phyloP scores from a whole-genome alignment of 345 rosid genomes.

The Isatis tinctoria region DNA sequence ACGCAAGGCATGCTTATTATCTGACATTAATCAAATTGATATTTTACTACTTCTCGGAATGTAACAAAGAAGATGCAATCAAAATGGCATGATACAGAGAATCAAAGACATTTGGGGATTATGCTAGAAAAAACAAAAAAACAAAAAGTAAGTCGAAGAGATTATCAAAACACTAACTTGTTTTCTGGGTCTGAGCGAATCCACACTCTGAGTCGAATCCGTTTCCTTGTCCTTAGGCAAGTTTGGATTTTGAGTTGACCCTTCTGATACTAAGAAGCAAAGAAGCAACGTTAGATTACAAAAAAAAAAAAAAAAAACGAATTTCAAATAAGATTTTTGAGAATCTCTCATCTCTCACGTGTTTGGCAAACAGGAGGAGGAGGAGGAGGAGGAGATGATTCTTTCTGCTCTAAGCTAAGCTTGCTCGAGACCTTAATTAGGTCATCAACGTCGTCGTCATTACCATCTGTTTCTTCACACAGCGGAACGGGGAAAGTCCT shows the following conservation, averaged over 20 bases:
- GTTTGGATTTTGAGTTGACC: constrained; percentile 30
- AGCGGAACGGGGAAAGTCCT: constrained; percentile 68
- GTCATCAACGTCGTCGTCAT: constrained; percentile 29
- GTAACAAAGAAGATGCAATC: not conserved
- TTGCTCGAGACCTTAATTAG: constrained; percentile 27
- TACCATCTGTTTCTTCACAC: constrained; percentile 47
- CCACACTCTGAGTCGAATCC: constrained; percentile 41
- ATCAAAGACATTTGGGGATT: not conserved
- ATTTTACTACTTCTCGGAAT: not conserved
- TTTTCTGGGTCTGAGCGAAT: constrained; percentile 50
- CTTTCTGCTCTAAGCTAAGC: constrained; percentile 27
- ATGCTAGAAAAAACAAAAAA: not conserved
- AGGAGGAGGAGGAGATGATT: constrained; percentile 15
- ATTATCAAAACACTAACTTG: constrained; percentile 41
- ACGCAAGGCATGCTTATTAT: not conserved
- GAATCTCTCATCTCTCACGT: constrained; percentile 9
- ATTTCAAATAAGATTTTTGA: not conserved
- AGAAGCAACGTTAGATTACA: constrained; percentile 33
- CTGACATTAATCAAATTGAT: not conserved
- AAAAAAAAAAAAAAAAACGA: constrained; percentile 22
- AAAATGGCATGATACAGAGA: not conserved
- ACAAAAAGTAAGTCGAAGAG: not conserved
- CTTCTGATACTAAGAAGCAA: constrained; percentile 28
- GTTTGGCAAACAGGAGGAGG: not conserved
- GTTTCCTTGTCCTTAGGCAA: constrained; percentile 33